phyloP scores from a whole-genome alignment of 2,329 filamentous ascomycete genomes.

The Aspergillus fumigatus region DNA sequence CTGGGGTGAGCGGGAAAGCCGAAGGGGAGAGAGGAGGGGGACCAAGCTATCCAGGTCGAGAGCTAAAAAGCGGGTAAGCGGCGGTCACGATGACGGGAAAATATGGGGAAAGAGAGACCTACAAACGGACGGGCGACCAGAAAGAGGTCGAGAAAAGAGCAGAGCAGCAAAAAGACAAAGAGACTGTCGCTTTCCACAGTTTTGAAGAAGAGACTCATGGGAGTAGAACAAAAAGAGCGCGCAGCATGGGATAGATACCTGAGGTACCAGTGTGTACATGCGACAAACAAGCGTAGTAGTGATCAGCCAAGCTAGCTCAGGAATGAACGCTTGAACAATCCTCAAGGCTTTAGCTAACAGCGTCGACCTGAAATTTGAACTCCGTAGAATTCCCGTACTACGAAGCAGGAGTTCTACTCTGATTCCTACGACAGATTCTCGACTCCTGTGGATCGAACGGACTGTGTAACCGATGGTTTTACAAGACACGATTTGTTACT shows the following conservation, averaged over 20 bases:
- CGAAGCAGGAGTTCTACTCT: not conserved
- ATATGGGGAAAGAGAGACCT: not conserved
- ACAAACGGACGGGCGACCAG: not conserved
- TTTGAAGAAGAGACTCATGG: not conserved
- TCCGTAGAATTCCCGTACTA: not conserved
- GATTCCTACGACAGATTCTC: not conserved
- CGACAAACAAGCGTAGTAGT: not conserved
- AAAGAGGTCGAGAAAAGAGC: not conserved
- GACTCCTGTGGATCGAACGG: not conserved
- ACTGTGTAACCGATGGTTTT: not conserved
- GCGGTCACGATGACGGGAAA: constrained; percentile 1
- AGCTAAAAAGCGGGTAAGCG: not conserved
- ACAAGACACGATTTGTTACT: no score
- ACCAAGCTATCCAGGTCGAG: not conserved
- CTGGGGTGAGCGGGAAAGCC: not conserved
- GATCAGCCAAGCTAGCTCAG: not conserved
- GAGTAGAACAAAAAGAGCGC: constrained; percentile 1
- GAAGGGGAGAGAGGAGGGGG: not conserved
- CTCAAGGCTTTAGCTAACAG: not conserved
- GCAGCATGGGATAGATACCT: not conserved
- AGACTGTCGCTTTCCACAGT: not conserved
- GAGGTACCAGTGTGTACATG: no score
- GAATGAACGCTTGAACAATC: not conserved
- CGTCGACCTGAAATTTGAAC: not conserved
- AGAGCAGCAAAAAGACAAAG: not conserved